Base-by-base conservation (phyloP, 805 yeast genomes). In the Pichia paraexigua region DNA sequence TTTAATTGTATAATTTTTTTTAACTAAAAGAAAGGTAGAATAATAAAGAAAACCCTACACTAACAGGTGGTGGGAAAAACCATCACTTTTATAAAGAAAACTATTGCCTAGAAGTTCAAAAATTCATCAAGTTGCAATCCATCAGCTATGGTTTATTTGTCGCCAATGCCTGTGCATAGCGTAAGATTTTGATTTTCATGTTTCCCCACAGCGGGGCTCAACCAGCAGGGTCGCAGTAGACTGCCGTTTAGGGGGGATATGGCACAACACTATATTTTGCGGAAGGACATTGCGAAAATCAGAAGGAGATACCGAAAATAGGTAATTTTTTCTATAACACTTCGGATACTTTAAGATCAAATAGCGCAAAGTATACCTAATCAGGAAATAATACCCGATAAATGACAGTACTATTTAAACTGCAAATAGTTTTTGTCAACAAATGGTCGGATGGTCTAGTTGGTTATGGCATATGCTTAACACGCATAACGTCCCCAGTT, bases 401-500 rank as follows among this genome's bases (percentile, higher is more conserved):
- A 27, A 11, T 10, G n/a, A n/a, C n/a, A n/a, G n/a, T n/a, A n/a
- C n/a, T n/a, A n/a, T n/a, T n/a, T n/a, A n/a, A n/a, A n/a, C n/a
- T n/a, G n/a, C n/a, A 27, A 11, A 27, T 12, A 9, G 3, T 27
- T 27, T 27, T 27, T 27, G 25, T 24, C 30, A 43, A 30, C 21
- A 51, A 54, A 41, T 70, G 94, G 94, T 83, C 83, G 82, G 84
- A 90, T 90, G 97, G 97, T 90, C 96, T 90, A 90, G 97, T 90
- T 74, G 97, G 97, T 90, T 82, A 91, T 91, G 97, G 96, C 97
- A 87, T 87, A 94, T 90, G 97, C 97, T 88, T 91, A 89, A 91
- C 97, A 91, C 97, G 97, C 96, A 89, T 94, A 87, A 87, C 90
- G 97, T 92, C 97, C 97, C 97, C 97, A 90, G 97, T 92, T 92